Conservation (phyloP, 768 basidiomycete genomes). For the Lactarius hatsudake region DNA sequence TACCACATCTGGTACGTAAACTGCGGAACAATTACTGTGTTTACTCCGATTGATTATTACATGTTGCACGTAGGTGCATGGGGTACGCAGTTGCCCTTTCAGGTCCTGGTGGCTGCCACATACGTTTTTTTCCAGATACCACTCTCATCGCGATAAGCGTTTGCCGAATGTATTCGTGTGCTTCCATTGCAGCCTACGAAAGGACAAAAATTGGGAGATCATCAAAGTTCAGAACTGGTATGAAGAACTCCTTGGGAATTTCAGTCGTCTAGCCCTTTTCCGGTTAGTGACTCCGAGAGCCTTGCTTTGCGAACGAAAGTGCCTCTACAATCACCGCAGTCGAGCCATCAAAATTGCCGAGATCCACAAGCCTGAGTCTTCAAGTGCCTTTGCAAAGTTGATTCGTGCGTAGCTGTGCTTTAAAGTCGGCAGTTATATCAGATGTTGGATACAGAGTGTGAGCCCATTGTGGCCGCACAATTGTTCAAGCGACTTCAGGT, state of each 20-base stretch:
- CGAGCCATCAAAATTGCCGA: slow-evolving; percentile 72
- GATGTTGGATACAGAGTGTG: slow-evolving; percentile 43
- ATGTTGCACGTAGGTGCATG: slow-evolving; percentile 50
- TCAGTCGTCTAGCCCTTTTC: slow-evolving; percentile 67
- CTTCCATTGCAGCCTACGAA: slow-evolving; percentile 54
- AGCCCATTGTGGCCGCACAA: slow-evolving; percentile 53
- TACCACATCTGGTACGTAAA: slow-evolving; percentile 67
- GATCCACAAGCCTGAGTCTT: slow-evolving; percentile 40
- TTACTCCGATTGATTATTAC: background rate
- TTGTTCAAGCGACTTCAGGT: slow-evolving; percentile 66
- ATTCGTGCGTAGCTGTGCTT: slow-evolving; percentile 47
- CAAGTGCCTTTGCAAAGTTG: slow-evolving; percentile 54
- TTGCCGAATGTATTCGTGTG: slow-evolving; percentile 64
- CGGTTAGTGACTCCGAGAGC: slow-evolving; percentile 42
- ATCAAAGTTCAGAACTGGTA: slow-evolving; percentile 56
- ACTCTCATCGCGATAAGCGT: slow-evolving; percentile 53
- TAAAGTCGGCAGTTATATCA: background rate
- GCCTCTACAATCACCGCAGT: slow-evolving; percentile 35
- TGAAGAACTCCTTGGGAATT: slow-evolving; percentile 58
- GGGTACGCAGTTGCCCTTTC: slow-evolving; percentile 39
- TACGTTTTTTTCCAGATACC: slow-evolving; percentile 46
- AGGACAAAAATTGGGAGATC: slow-evolving; percentile 65
- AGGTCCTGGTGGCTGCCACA: background rate
- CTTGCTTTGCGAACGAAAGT: background rate
- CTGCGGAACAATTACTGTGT: background rate